A percentile compares a stretch with the other conserved stretches of the same genome.
These are phyloP conservation scores for Russula virescens DNA, from an alignment of 768 basidiomycete genomes.

Conservation along the genomic window DNA sequence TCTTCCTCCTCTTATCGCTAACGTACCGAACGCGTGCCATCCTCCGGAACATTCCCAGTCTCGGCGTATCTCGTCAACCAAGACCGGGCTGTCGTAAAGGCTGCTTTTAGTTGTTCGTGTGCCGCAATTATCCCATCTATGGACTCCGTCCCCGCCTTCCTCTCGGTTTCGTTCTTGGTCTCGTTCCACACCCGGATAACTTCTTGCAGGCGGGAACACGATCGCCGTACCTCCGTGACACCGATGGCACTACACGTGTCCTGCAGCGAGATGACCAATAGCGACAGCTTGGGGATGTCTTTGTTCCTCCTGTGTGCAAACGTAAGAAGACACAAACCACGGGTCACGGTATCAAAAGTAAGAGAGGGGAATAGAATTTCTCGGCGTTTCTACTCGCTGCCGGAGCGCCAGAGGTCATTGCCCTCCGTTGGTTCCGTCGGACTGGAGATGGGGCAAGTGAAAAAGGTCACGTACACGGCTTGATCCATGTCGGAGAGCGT, in stretches of 20 bases:
- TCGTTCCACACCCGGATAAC: neutral
- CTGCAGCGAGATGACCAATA: conserved; percentile 10
- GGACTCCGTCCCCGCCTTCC: neutral
- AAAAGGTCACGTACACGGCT: conserved; percentile 7
- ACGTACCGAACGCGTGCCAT: too few species aligned
- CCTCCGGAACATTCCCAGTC: conserved; percentile 8
- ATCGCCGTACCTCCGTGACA: conserved; percentile 5
- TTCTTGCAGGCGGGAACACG: conserved; percentile 5
- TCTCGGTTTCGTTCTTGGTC: neutral
- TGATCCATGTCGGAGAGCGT: conserved; percentile 10
- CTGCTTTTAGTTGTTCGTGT: neutral
- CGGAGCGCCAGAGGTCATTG: neutral
- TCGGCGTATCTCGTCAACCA: conserved; percentile 12
- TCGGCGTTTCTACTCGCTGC: too few species aligned
- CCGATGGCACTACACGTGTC: conserved; percentile 14
- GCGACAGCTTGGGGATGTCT: neutral
- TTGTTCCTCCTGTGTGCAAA: neutral
- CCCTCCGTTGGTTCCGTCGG: too few species aligned
- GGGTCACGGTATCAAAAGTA: too few species aligned
- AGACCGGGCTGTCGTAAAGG: conserved; percentile 1
- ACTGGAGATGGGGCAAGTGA: neutral
- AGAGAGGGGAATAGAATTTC: neutral
- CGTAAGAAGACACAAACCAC: neutral
- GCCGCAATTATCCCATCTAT: conserved; percentile 5
- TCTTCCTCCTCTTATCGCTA: too few species aligned